Percentiles rank a stretch among this genome's conserved stretches.
These are phyloP conservation scores for Clavispora santaluciae DNA, from an alignment of 805 yeast genomes.

Conservation along the genomic window DNA sequence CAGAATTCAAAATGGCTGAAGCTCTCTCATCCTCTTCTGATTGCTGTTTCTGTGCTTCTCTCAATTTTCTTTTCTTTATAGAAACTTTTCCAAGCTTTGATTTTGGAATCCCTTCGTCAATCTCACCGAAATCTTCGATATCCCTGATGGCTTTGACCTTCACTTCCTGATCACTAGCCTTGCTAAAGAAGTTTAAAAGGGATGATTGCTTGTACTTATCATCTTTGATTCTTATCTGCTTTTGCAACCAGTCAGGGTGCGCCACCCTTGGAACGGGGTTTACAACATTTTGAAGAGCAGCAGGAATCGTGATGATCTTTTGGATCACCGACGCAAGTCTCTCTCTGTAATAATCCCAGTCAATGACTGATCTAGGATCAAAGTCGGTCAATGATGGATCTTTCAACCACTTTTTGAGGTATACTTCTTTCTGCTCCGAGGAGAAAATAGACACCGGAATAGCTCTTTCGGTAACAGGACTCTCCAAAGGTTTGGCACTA, in stretches of 20 bases:
- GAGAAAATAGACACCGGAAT: slow-evolving; percentile 94
- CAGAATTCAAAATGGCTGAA: slow-evolving; percentile 43
- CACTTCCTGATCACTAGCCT: slow-evolving; percentile 38
- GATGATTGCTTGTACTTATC: slow-evolving; percentile 72
- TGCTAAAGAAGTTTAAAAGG: slow-evolving; percentile 52
- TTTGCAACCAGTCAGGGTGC: slow-evolving; percentile 91
- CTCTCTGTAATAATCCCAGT: slow-evolving; percentile 90
- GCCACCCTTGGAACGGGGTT: slow-evolving; percentile 94
- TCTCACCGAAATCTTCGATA: slow-evolving; percentile 66
- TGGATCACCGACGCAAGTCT: slow-evolving; percentile 90
- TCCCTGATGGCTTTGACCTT: slow-evolving; percentile 43
- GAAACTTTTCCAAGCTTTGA: slow-evolving; percentile 42
- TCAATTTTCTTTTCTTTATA: slow-evolving; percentile 40
- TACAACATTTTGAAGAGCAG: slow-evolving; percentile 80
- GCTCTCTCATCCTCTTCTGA: slow-evolving; percentile 44
- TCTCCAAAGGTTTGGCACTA: slow-evolving; percentile 71
- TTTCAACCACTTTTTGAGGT: slow-evolving; percentile 79
- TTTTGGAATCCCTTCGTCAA: slow-evolving; percentile 17
- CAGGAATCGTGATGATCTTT: slow-evolving; percentile 94
- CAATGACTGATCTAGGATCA: slow-evolving; percentile 85
- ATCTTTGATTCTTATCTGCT: slow-evolving; percentile 51
- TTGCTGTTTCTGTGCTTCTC: slow-evolving; percentile 14
- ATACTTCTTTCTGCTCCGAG: slow-evolving; percentile 75
- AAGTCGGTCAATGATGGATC: slow-evolving; percentile 73
- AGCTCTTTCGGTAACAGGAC: slow-evolving; percentile 95